Conservation (phyloP, 2,329 filamentous ascomycete genomes). For the Cytospora chrysosperma region DNA sequence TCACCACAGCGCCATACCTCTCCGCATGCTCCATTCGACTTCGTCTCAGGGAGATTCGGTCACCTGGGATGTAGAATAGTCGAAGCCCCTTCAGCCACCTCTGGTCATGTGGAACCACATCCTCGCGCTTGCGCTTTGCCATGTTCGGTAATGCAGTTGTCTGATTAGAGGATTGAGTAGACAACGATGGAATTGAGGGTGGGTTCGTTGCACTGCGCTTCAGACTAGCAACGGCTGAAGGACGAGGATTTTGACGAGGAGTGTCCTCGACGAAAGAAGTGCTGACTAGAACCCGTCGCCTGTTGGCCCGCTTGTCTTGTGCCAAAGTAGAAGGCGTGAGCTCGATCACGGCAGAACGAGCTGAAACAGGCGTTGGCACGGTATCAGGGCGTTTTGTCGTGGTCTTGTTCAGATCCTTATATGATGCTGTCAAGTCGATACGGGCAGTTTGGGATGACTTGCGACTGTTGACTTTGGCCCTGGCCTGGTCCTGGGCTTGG, state of each 20-base stretch:
- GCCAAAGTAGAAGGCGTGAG: constrained; percentile 3
- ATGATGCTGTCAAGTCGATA: neutral
- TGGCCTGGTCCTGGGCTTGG: constrained; percentile 3
- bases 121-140: constrained; percentile 48
- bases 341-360: constrained; percentile 1
- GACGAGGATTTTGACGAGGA: constrained; percentile 30
- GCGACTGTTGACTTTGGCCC: constrained; percentile 7
- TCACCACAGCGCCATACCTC: constrained; percentile 74
- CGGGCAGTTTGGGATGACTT: neutral
- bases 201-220: constrained; percentile 36
- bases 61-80: constrained; percentile 80
- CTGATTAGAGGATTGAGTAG: constrained; percentile 19
- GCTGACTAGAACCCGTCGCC: constrained; percentile 14
- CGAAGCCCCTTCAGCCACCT: constrained; percentile 60
- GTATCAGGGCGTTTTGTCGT: neutral
- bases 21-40: constrained; percentile 72
- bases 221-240: constrained; percentile 23
- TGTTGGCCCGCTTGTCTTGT: constrained; percentile 1
- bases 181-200: constrained; percentile 25
- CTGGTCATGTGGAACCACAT: constrained; percentile 48
- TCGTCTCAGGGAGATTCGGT: constrained; percentile 68
- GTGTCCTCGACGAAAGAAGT: constrained; percentile 35
- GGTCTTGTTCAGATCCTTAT: neutral
- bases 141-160: constrained; percentile 29
- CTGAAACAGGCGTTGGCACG: neutral